These are phyloP conservation scores for Chlorella vulgaris DNA, from an alignment of 139 green algal species.

Conservation along the genomic window DNA sequence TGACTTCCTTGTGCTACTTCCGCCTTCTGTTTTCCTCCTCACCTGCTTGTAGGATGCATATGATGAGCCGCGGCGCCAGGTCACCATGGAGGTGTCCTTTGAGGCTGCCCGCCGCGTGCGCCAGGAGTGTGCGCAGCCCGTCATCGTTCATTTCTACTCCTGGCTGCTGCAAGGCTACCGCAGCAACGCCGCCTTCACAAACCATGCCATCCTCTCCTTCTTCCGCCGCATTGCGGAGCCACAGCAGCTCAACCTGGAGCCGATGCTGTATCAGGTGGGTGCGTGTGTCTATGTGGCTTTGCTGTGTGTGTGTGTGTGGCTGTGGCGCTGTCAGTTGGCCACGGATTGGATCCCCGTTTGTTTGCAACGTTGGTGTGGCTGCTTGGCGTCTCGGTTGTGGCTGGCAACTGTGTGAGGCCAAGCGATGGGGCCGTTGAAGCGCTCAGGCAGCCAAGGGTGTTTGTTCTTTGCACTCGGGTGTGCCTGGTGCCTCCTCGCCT, in stretches of 20 bases:
- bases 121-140: conserved; percentile 48
- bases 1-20: not conserved
- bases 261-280: conserved; percentile 66
- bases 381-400: no score
- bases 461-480: no score
- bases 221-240: conserved; percentile 64
- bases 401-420: no score
- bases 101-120: conserved; percentile 47
- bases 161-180: conserved; percentile 68
- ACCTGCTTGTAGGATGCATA: conserved; percentile 23
- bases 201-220: conserved; percentile 61
- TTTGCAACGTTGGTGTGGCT: not conserved
- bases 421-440: no score
- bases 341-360: not conserved
- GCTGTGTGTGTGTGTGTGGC: not conserved
- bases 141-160: conserved; percentile 67
- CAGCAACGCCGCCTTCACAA: conserved; percentile 57
- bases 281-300: not conserved
- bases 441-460: no score
- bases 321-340: no score
- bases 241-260: conserved; percentile 69
- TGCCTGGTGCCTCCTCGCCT: no score
- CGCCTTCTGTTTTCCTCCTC: not conserved
- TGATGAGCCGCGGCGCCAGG: conserved; percentile 19
- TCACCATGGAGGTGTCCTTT: conserved; percentile 26